A percentile compares a stretch with the other conserved stretches of the same genome.
Conservation (phyloP, 2,329 filamentous ascomycete species). For the Fusarium agapanthi region DNA sequence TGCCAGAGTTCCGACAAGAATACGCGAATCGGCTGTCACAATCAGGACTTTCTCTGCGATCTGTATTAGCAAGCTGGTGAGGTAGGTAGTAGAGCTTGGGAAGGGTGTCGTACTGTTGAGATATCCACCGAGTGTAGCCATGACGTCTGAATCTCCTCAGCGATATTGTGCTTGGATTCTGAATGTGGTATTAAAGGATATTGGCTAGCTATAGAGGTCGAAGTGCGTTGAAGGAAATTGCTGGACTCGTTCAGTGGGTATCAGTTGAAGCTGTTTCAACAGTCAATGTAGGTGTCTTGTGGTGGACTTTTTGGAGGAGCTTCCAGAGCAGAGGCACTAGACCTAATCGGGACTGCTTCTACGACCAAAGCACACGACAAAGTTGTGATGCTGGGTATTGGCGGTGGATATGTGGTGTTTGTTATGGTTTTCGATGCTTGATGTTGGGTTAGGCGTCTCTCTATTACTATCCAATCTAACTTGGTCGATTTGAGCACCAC, state of each 20-base stretch:
- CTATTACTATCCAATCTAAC: neutral
- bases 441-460: neutral
- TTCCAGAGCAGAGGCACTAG: slow-evolving; percentile 29
- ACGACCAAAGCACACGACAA: neutral
- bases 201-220: neutral
- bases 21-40: slow-evolving; percentile 91
- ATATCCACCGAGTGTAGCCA: slow-evolving; percentile 57
- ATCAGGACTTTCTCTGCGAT: slow-evolving; percentile 85
- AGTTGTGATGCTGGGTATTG: neutral
- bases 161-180: neutral
- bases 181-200: neutral
- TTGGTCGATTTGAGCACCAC: neutral
- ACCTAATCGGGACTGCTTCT: slow-evolving; percentile 22
- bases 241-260: neutral
- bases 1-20: slow-evolving; percentile 81
- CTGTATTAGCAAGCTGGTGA: slow-evolving; percentile 4
- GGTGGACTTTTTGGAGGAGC: slow-evolving; percentile 42
- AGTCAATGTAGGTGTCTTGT: slow-evolving; percentile 15
- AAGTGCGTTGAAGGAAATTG: neutral
- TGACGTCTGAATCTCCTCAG: slow-evolving; percentile 32
- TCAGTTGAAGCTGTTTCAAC: slow-evolving; percentile 17
- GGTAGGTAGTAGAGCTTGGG: slow-evolving; percentile 6
- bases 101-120: slow-evolving; percentile 51
- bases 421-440: neutral
- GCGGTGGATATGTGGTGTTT: neutral